Conservation (phyloP, 2,329 filamentous ascomycete species). For the Aspergillus aculeatus region DNA sequence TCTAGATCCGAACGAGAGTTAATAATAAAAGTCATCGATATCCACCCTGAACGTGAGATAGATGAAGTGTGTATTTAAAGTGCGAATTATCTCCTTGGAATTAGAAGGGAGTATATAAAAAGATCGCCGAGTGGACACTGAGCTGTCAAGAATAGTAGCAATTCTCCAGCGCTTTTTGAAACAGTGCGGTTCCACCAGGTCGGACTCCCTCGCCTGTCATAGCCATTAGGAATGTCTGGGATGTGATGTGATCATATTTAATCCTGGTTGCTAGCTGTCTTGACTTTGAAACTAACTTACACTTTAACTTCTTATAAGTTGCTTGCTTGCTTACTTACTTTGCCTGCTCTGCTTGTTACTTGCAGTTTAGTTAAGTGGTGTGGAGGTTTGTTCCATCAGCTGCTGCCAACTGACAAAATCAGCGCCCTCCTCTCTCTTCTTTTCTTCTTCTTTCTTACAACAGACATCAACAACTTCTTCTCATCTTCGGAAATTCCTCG, state of each 20-base stretch:
- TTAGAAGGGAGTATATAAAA: not conserved
- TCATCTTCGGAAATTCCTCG: conserved; percentile 4
- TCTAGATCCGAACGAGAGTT: not conserved
- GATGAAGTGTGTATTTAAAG: not conserved
- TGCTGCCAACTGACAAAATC: conserved; percentile 10
- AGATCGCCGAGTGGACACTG: not conserved
- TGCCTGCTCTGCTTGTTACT: no score
- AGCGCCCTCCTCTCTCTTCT: conserved; percentile 12
- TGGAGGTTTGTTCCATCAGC: not conserved
- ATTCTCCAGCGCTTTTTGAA: conserved; percentile 20
- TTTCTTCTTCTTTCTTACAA: conserved; percentile 5
- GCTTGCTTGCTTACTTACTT: not conserved
- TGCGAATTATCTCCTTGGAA: not conserved
- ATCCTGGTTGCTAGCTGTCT: not conserved
- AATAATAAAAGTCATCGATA: not conserved
- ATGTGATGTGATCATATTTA: conserved; percentile 5
- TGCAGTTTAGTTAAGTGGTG: not conserved
- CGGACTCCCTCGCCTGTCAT: not conserved
- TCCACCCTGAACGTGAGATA: not conserved
- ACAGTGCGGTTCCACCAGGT: conserved; percentile 18
- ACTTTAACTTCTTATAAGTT: not conserved
- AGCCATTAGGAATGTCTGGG: not conserved
- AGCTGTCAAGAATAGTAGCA: conserved; percentile 11
- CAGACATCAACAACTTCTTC: not conserved
- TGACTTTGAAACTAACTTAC: not conserved